phyloP scores from a whole-genome alignment of 163 green algal species.

The Coccomyxa subellipsoidea region DNA sequence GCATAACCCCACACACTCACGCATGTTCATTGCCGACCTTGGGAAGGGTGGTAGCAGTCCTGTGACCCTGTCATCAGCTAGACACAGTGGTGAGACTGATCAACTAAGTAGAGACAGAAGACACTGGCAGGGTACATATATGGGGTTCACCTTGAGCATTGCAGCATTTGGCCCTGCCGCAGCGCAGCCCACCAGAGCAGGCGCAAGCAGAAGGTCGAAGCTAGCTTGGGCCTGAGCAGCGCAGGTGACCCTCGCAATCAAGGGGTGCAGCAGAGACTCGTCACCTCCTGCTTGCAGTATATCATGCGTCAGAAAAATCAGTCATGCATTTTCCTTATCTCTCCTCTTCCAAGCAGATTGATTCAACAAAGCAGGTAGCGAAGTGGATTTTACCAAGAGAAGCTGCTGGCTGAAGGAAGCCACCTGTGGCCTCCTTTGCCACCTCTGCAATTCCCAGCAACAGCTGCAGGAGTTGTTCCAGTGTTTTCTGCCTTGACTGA shows the following conservation, averaged over 20 bases:
- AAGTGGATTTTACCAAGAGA: neutral
- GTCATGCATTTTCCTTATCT: too few species aligned
- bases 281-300: neutral
- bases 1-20: neutral
- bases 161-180: neutral
- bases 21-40: too few species aligned
- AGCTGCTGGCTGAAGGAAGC: neutral
- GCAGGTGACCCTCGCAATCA: neutral
- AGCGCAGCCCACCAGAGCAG: neutral
- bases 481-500: neutral
- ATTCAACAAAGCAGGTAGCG: too few species aligned
- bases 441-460: neutral
- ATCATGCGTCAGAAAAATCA: too few species aligned
- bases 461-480: neutral
- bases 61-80: too few species aligned
- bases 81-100: too few species aligned
- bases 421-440: neutral
- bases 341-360: too few species aligned
- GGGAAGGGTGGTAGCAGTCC: too few species aligned
- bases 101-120: too few species aligned
- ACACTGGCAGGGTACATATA: too few species aligned
- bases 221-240: neutral
- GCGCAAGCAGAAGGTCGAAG: neutral
- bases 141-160: neutral
- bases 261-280: neutral